Conservation (phyloP, 108 stramenopile species). For the Skeletonema tropicum region DNA sequence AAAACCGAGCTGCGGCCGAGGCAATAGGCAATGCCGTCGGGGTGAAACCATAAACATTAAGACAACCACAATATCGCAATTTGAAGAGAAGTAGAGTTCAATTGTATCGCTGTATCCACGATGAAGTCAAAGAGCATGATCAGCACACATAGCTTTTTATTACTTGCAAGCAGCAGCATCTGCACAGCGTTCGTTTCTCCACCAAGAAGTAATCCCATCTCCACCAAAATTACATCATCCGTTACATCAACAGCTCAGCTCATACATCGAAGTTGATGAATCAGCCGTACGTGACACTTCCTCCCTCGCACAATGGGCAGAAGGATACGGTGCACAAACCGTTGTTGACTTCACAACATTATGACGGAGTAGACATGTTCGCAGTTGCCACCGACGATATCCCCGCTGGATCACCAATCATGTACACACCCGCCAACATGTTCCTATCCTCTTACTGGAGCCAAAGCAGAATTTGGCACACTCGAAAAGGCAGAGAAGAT, state of each 20-base stretch:
- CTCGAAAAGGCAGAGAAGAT: slow-evolving; percentile 6
- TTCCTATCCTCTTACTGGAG: not conserved
- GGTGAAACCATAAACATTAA: no score
- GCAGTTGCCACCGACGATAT: slow-evolving; percentile 45
- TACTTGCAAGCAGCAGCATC: not conserved
- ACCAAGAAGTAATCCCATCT: not conserved
- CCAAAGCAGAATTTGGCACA: slow-evolving; percentile 1
- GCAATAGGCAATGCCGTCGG: no score
- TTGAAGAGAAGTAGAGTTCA: no score
- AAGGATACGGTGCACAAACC: not conserved
- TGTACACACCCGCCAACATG: slow-evolving; percentile 5
- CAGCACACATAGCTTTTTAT: not conserved
- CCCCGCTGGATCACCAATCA: slow-evolving; percentile 33
- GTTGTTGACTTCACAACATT: not conserved
- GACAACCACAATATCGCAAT: no score
- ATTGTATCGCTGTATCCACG: not conserved
- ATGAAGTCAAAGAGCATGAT: not conserved
- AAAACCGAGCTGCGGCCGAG: no score
- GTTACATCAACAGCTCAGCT: not conserved
- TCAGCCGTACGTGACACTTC: not conserved
- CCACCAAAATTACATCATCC: not conserved
- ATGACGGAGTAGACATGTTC: slow-evolving; percentile 25
- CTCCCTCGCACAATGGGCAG: not conserved
- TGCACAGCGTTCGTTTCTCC: not conserved
- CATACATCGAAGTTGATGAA: not conserved